phyloP scores from a whole-genome alignment of 208 protist species.

The Trypanosoma vivax region DNA sequence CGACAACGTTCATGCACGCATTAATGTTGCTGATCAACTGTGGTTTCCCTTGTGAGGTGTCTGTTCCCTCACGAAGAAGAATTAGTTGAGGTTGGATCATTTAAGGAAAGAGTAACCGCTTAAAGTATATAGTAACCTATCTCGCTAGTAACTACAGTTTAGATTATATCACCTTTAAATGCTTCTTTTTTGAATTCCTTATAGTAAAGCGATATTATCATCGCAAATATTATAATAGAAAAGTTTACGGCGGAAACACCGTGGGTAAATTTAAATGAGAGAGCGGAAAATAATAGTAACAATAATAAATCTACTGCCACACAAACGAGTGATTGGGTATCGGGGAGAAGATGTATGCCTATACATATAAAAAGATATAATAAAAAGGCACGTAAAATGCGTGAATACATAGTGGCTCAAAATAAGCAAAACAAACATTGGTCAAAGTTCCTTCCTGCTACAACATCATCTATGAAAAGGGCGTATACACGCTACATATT shows the following conservation, averaged over 20 bases:
- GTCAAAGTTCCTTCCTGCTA: background rate
- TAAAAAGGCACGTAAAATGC: background rate
- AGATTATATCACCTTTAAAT: constrained; percentile 1
- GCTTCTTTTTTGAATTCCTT: constrained; percentile 21
- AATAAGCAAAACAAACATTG: too few relatives aligned
- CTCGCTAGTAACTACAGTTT: background rate
- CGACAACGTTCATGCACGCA: constrained; percentile 95
- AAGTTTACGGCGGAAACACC: too few relatives aligned
- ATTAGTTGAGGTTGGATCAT: constrained; percentile 97
- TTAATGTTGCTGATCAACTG: constrained; percentile 99
- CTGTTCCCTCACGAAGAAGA: constrained; percentile 99
- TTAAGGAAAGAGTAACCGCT: too few relatives aligned
- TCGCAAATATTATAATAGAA: too few relatives aligned
- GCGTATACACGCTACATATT: constrained; percentile 23
- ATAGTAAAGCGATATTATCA: too few relatives aligned
- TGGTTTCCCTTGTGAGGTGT: constrained; percentile 99
- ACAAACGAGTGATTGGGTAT: too few relatives aligned
- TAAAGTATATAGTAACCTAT: constrained; percentile 2
- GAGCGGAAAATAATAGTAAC: background rate
- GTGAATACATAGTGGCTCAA: too few relatives aligned
- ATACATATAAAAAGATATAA: background rate
- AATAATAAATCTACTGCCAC: background rate
- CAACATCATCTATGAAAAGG: background rate
- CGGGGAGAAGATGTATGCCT: too few relatives aligned
- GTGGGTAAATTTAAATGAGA: too few relatives aligned